phyloP scores from a whole-genome alignment of 495 filamentous ascomycete species.

The Tuber borchii region DNA sequence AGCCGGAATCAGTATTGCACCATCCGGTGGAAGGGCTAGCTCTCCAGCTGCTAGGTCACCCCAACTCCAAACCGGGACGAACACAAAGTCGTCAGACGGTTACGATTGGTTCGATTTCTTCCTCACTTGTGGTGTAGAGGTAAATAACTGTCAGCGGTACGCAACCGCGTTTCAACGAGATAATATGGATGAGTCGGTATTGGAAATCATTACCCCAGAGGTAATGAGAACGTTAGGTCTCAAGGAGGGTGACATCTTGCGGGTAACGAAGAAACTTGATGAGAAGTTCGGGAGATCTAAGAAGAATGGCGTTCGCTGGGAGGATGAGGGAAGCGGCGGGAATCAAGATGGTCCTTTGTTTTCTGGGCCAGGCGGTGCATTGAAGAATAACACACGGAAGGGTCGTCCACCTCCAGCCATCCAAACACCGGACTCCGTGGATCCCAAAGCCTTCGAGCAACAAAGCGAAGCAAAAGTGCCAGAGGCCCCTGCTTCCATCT shows the following conservation, averaged over 20 bases:
- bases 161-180: slow-evolving; percentile 79
- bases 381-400: slow-evolving; percentile 94
- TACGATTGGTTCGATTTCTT: slow-evolving; percentile 99
- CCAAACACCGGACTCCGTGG: slow-evolving; percentile 76
- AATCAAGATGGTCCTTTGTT: slow-evolving; percentile 63
- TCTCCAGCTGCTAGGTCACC: slow-evolving; percentile 18
- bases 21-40: slow-evolving; percentile 21
- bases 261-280: slow-evolving; percentile 85
- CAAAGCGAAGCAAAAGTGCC: slow-evolving; percentile 42
- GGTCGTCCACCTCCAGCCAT: slow-evolving; percentile 77
- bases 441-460: slow-evolving; percentile 76
- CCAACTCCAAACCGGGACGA: slow-evolving; percentile 45
- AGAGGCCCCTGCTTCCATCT: slow-evolving; percentile 40
- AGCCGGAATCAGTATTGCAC: slow-evolving; percentile 29
- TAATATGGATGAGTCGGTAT: slow-evolving; percentile 86
- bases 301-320: slow-evolving; percentile 52
- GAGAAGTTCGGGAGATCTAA: slow-evolving; percentile 64
- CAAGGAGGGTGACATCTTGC: slow-evolving; percentile 92
- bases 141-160: slow-evolving; percentile 89
- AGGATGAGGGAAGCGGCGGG: slow-evolving; percentile 46
- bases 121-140: slow-evolving; percentile 78
- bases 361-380: slow-evolving; percentile 76
- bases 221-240: slow-evolving; percentile 78
- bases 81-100: slow-evolving; percentile 53
- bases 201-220: slow-evolving; percentile 77